phyloP scores from a whole-genome alignment of 2,329 filamentous ascomycete species.

The Sclerotiophoma versabilis region DNA sequence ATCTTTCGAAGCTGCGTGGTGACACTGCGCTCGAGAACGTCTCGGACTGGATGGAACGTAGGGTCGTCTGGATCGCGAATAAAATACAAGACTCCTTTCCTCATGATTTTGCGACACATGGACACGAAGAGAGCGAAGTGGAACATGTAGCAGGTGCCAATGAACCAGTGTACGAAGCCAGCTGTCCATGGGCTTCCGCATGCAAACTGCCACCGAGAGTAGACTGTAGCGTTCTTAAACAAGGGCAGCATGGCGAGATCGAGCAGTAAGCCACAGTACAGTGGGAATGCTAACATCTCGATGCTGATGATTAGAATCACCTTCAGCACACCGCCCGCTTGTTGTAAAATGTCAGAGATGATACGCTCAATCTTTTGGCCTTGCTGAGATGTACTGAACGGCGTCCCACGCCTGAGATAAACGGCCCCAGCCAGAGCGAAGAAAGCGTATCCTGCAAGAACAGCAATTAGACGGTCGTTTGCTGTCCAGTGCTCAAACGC shows the following conservation, averaged over 20 bases:
- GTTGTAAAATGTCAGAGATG: conserved; percentile 82
- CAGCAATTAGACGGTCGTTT: conserved; percentile 71
- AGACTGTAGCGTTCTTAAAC: conserved; percentile 80
- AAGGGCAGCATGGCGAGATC: conserved; percentile 88
- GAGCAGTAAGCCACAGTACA: conserved; percentile 92
- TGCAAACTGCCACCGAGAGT: conserved; percentile 80
- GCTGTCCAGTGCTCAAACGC: conserved; percentile 54
- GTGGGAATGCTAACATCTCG: conserved; percentile 95
- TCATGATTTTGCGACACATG: conserved; percentile 98
- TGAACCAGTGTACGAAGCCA: conserved; percentile 97
- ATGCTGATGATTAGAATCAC: conserved; percentile 98
- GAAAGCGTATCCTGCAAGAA: conserved; percentile 80
- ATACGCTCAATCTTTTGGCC: conserved; percentile 72
- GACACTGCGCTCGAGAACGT: conserved; percentile 92
- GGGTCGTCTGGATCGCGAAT: conserved; percentile 98
- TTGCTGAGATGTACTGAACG: conserved; percentile 67
- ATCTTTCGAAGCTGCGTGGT: conserved; percentile 95
- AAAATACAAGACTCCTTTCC: conserved; percentile 94
- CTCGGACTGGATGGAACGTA: conserved; percentile 95
- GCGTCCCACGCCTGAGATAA: conserved; percentile 77
- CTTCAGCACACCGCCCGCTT: conserved; percentile 96
- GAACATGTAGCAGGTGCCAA: conserved; percentile 99
- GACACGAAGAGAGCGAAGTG: conserved; percentile 98
- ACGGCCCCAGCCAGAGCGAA: conserved; percentile 76
- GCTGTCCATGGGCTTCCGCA: conserved; percentile 83